These are phyloP conservation scores for Aspergillus aculeatus DNA, from an alignment of 2,329 filamentous ascomycete genomes.

Conservation along the genomic window DNA sequence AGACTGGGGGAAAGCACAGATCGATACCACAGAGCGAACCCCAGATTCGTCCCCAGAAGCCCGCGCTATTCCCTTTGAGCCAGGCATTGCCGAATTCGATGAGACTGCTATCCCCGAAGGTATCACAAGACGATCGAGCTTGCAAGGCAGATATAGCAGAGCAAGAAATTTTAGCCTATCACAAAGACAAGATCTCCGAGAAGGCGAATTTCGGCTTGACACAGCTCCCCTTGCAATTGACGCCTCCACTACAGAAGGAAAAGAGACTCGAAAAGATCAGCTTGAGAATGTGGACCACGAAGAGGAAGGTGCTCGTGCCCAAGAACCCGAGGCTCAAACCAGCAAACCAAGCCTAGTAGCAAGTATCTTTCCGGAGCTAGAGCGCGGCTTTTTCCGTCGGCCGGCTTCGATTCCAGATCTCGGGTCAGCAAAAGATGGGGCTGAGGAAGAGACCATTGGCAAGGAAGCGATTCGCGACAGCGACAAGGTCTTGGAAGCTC, in stretches of 20 bases:
- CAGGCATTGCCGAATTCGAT: conserved; percentile 30
- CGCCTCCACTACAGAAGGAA: neutral
- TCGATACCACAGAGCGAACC: conserved; percentile 23
- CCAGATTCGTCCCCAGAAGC: conserved; percentile 25
- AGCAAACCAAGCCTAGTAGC: conserved; percentile 31
- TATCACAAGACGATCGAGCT: conserved; percentile 16
- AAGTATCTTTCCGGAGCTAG: conserved; percentile 37
- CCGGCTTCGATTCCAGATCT: conserved; percentile 21
- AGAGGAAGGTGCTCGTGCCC: neutral
- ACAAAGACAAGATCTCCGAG: conserved; percentile 15
- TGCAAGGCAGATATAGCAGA: conserved; percentile 21
- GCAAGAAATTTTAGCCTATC: conserved; percentile 28
- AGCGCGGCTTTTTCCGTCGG: conserved; percentile 34
- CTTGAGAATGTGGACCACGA: conserved; percentile 11
- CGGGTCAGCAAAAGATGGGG: conserved; percentile 38
- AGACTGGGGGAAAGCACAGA: conserved; percentile 35
- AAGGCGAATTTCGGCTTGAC: neutral
- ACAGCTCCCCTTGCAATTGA: neutral
- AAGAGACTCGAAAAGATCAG: neutral
- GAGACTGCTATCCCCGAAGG: conserved; percentile 27
- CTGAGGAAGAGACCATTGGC: conserved; percentile 40
- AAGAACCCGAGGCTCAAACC: conserved; percentile 14
- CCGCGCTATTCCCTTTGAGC: conserved; percentile 21
- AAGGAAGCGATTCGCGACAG: conserved; percentile 43
- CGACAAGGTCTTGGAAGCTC: conserved; percentile 47